A percentile compares a stretch with the other conserved stretches of the same genome.
Evolutionary conservation across 139 green algal species (phyloP).

Genomic region (Picochlorum sp.): DNA sequence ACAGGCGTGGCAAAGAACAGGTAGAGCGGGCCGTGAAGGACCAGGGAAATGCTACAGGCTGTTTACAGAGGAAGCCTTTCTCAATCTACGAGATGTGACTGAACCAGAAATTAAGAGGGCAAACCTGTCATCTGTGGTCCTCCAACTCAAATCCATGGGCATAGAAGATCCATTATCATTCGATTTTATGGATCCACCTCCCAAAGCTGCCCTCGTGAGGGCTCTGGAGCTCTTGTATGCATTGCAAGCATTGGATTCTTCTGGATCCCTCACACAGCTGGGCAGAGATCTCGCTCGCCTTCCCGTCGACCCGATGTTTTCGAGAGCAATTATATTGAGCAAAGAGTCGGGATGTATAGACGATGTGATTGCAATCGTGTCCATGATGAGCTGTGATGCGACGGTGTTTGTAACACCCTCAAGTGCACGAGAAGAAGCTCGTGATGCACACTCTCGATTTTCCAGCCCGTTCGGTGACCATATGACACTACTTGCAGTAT

Average conservation of each 20-base stretch:
- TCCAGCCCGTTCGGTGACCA: slow-evolving; percentile 60
- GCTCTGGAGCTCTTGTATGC: slow-evolving; percentile 65
- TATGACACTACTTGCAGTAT: slow-evolving; percentile 63
- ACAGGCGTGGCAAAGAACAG: slow-evolving; percentile 75
- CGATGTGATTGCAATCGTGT: slow-evolving; percentile 65
- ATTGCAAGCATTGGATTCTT: slow-evolving; percentile 67
- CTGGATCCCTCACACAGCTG: slow-evolving; percentile 40
- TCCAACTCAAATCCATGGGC: slow-evolving; percentile 82
- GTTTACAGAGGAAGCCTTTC: slow-evolving; percentile 79
- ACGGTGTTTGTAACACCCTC: slow-evolving; percentile 19
- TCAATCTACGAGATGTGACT: slow-evolving; percentile 44
- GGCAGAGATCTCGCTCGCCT: slow-evolving; percentile 58
- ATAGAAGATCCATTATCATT: slow-evolving; percentile 86
- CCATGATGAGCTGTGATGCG: slow-evolving; percentile 66
- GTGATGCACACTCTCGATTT: slow-evolving; percentile 55
- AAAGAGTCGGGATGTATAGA: slow-evolving; percentile 49
- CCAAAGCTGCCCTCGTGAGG: slow-evolving; percentile 71
- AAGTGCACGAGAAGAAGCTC: slow-evolving; percentile 53
- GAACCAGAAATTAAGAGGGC: slow-evolving; percentile 76
- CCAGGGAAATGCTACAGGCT: slow-evolving; percentile 84
- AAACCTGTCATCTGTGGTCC: slow-evolving; percentile 65
- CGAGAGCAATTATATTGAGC: slow-evolving; percentile 21
- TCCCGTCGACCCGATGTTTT: slow-evolving; percentile 77
- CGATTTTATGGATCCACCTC: slow-evolving; percentile 83
- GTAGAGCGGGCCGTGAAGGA: slow-evolving; percentile 72